Evolutionary conservation across 1,139 yeast genomes (phyloP), one percentile per base, ranked within the genome.

Genomic region (Yamadazyma friedrichii): DNA sequence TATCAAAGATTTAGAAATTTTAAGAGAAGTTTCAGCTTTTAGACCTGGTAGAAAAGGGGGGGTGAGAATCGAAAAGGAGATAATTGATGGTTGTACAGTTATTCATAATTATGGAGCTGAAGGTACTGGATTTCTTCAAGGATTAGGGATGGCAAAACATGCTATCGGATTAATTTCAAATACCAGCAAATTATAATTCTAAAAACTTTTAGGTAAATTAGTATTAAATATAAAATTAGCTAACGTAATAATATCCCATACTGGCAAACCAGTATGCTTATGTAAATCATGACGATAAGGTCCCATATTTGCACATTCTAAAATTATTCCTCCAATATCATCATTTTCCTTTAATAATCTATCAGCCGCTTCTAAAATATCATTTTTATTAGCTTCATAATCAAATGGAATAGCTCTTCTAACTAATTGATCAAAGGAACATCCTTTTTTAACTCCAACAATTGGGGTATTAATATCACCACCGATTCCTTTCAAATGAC

Each of bases 41-140:
- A 70, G 89, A 47, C 89, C 89, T 3, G 67, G 79, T 31, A 72
- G 88, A 54, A 65, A 75, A 31, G 88, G 86, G 6, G 88, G 88
- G 4, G 76, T 71, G 1, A 67, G 88, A 42, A 72, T 83, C 30
- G 88, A 80, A 52, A 58, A 59, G 16, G 46, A 50, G 33, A 27
- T 31, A 11, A 37, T 44, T 6, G 46, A 47, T 10, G 51, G 53
- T 1, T 42, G 39, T 13, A 16, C 30, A 1, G 35, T 52, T 15
- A 63, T 84, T 12, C 89, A 84, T 54, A 82, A 83, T 58, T 83
- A 83, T 54, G 94, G 94, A 25, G 88, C 89, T 8, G 73, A 82
- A 33, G 94, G 94, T 0, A 78, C 83, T 42, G 94, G 94, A 2
- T 84, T 78, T 61, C 91, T 83, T 60, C 75, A 85, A 4, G 88